Base-by-base conservation (phyloP, 495 filamentous ascomycete species). In the Penicillium cataractarum region DNA sequence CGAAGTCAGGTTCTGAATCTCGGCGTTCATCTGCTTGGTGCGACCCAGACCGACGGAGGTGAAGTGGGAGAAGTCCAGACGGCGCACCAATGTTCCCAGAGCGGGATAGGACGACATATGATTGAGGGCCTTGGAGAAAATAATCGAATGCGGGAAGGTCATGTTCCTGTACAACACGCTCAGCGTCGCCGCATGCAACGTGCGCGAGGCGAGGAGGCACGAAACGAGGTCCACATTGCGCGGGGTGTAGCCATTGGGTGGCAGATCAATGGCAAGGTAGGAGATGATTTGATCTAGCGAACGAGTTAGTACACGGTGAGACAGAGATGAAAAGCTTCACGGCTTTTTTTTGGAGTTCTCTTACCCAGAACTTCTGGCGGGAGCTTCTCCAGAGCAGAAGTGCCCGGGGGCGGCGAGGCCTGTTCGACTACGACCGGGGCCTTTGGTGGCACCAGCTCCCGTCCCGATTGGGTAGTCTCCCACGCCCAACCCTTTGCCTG, bases 11-110 rank as follows among this genome's bases (percentile, higher is more conserved):
- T 93, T 93, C 73, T 89, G 89, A 65, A 92, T 90, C 74, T 91
- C 85, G 39, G 84, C 79, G 49, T 92, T 91, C 84, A 92, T 90
- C 76, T 89, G 86, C 66, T 86, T 90, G 48, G 90, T 94, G 53
- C 88, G 85, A 67, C 93, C 92, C 37, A 93, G 80, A 27, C 90
- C 90, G 19, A 90, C 84, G 6, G 92, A 92, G 69, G 92, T 95
- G 76, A 93, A 94, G 79, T 93, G 90, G 46, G 90, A 92, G 73
- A 96, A 93, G 76, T 96, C 92, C 29, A 95, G 78, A 42, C 92
- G 88, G 54, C 89, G 86, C 37, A 95, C 91, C 56, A 95, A 86
- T 33, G 88, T 90, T 19, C 92, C 92, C 54, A 93, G 80, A 13
- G 87, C 83, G 13, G 87, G 87, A 71, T 93, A 86, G 52, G 83